Percentiles rank a stretch among this genome's conserved stretches.
phyloP scores from a whole-genome alignment of 2,329 filamentous ascomycete species.

The Cladosporium sp. region DNA sequence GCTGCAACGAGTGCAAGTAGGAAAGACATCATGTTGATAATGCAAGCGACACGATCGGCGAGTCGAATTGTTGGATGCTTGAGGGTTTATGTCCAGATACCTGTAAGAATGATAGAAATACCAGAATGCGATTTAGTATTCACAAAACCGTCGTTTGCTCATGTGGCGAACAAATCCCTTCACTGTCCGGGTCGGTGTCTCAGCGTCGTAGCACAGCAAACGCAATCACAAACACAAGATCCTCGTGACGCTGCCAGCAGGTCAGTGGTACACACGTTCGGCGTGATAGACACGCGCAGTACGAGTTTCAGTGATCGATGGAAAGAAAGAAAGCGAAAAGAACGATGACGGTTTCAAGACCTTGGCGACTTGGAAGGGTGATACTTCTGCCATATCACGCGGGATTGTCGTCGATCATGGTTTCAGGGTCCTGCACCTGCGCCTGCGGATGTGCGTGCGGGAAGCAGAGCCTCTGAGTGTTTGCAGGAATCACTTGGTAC shows the following conservation, averaged over 20 bases:
- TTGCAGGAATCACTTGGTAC: no score
- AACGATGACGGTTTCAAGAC: conserved; percentile 9
- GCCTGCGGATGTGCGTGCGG: no score
- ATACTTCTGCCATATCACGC: no score
- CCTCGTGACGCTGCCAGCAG: conserved; percentile 11
- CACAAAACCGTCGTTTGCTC: neutral
- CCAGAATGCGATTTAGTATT: neutral
- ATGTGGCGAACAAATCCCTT: neutral
- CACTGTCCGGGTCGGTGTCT: neutral
- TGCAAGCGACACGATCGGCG: neutral
- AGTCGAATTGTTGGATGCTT: neutral
- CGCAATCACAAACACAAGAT: neutral
- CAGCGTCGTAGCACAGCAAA: neutral
- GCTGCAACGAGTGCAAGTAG: neutral
- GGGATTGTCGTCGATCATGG: no score
- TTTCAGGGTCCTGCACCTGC: no score
- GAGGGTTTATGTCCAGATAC: neutral
- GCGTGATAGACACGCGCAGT: neutral
- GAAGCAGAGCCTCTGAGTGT: no score
- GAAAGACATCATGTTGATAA: neutral
- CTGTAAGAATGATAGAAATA: no score
- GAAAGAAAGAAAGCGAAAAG: neutral
- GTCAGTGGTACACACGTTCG: neutral
- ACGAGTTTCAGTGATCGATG: neutral
- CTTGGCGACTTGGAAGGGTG: neutral